These are phyloP conservation scores for Colletotrichum lentis DNA, from an alignment of 2,329 filamentous ascomycete species.

Conservation along the genomic window DNA sequence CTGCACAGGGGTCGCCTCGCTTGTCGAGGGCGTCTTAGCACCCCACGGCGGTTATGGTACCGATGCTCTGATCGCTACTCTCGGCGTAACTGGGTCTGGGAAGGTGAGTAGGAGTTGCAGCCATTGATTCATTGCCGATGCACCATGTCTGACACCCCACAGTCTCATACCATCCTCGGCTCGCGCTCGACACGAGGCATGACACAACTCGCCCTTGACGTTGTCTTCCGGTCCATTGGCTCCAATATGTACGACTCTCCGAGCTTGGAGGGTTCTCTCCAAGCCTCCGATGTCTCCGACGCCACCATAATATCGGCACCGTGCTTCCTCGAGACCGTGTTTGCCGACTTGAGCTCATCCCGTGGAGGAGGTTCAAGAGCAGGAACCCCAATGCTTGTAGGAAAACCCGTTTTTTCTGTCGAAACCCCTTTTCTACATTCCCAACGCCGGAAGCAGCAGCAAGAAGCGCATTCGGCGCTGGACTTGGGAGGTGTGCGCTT, in stretches of 20 bases:
- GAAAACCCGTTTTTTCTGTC: conserved; percentile 47
- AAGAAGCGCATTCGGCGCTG: conserved; percentile 44
- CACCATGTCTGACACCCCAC: conserved; percentile 21
- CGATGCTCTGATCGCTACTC: conserved; percentile 87
- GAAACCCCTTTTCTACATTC: conserved; percentile 33
- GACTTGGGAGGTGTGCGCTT: conserved; percentile 58
- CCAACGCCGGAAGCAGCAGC: conserved; percentile 28
- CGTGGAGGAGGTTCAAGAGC: conserved; percentile 70
- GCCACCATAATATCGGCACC: conserved; percentile 77
- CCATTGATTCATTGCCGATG: neutral
- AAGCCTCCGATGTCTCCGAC: conserved; percentile 81
- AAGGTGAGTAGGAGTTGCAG: conserved; percentile 68
- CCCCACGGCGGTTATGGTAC: conserved; percentile 77
- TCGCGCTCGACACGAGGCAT: conserved; percentile 86
- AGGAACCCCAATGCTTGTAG: conserved; percentile 74
- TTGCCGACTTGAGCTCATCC: conserved; percentile 69
- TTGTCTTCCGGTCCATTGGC: conserved; percentile 84
- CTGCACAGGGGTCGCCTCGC: conserved; percentile 74
- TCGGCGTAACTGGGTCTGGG: conserved; percentile 94
- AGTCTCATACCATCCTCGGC: conserved; percentile 97
- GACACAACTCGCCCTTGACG: conserved; percentile 89
- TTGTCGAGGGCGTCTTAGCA: conserved; percentile 84
- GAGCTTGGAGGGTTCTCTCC: conserved; percentile 75
- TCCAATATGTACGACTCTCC: conserved; percentile 71
- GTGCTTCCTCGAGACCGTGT: conserved; percentile 81